Conservation (phyloP, 306 rosid genomes). For the Quercus rubra region DNA sequence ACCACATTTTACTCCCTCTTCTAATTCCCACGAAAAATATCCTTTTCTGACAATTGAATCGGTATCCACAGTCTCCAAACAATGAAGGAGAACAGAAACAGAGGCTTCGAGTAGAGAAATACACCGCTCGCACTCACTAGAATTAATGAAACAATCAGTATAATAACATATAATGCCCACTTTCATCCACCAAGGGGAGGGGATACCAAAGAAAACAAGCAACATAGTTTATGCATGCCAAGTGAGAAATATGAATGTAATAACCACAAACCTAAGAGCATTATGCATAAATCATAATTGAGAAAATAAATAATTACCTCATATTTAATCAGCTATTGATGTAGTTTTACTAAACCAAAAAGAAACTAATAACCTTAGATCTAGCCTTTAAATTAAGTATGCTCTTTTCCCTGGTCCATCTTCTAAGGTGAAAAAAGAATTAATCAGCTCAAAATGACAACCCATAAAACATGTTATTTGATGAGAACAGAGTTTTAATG, state of each 20-base stretch:
- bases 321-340: neutral
- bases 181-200: neutral
- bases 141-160: conserved; percentile 21
- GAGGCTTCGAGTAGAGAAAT: conserved; percentile 75
- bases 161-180: neutral
- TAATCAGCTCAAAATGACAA: too few relatives aligned
- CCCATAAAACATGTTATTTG: too few relatives aligned
- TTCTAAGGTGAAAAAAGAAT: too few relatives aligned
- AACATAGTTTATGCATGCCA: neutral
- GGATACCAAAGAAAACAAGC: neutral
- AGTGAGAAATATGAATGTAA: neutral
- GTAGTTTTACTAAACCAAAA: neutral
- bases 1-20: conserved; percentile 86
- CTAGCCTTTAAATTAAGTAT: neutral
- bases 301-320: neutral
- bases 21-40: conserved; percentile 65
- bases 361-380: neutral
- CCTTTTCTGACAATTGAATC: conserved; percentile 31
- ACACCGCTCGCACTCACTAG: conserved; percentile 65
- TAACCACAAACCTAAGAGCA: neutral
- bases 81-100: conserved; percentile 68
- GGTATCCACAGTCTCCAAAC: conserved; percentile 63
- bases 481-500: too few relatives aligned
- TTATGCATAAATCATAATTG: neutral
- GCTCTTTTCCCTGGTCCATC: too few relatives aligned